Conservation (phyloP, 2,329 filamentous ascomycete genomes). For the Colletotrichum siamense region DNA sequence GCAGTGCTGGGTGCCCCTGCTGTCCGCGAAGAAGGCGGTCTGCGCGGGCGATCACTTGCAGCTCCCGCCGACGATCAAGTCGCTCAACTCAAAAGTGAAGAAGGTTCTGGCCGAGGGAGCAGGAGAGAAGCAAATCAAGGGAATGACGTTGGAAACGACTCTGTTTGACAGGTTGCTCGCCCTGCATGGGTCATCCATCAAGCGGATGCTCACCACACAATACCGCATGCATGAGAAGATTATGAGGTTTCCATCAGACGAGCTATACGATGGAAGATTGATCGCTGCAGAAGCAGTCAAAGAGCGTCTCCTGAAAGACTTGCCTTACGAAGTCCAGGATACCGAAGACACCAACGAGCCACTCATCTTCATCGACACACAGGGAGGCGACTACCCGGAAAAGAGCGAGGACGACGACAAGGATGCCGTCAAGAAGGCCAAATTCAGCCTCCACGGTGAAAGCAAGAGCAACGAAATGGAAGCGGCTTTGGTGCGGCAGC, state of each 20-base stretch:
- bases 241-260: conserved; percentile 91
- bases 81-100: conserved; percentile 60
- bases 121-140: conserved; percentile 48
- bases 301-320: conserved; percentile 73
- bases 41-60: conserved; percentile 95
- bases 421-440: conserved; percentile 47
- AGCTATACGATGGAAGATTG: conserved; percentile 84
- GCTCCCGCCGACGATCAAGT: conserved; percentile 93
- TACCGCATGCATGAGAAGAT: conserved; percentile 98
- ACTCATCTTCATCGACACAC: conserved; percentile 93
- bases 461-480: conserved; percentile 95
- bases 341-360: conserved; percentile 89
- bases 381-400: conserved; percentile 91
- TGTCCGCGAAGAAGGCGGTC: conserved; percentile 82
- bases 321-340: conserved; percentile 78
- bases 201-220: conserved; percentile 94
- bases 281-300: conserved; percentile 83
- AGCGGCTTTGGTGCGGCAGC: conserved; percentile 77
- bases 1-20: conserved; percentile 92
- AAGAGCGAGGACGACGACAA: conserved; percentile 76
- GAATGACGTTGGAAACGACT: conserved; percentile 80
- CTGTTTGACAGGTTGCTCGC: conserved; percentile 88
- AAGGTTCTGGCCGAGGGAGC: conserved; percentile 30
- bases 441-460: conserved; percentile 50
- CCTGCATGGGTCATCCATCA: conserved; percentile 83